Conservation (phyloP, 139 green algal genomes). For the Limnomonas spitsbergensis region DNA sequence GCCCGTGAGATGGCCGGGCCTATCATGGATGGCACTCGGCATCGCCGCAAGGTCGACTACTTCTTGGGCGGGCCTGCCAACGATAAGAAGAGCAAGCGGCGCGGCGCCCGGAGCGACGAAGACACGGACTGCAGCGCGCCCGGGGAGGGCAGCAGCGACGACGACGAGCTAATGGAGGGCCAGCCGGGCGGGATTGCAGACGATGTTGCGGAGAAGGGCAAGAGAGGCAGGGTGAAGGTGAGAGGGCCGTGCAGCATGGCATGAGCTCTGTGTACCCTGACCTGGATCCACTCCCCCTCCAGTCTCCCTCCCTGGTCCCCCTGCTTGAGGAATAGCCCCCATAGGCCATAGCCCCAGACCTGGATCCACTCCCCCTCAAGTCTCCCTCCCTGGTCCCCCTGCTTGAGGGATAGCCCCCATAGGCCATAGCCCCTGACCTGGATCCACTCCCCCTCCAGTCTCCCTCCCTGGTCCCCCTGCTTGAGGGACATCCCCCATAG, state of each 20-base stretch:
- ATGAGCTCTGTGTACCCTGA: not conserved
- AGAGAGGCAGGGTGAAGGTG: not conserved
- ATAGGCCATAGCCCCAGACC: too few species aligned
- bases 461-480: too few species aligned
- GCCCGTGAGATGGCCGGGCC: not conserved
- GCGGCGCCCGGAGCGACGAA: not conserved
- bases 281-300: too few species aligned
- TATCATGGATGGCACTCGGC: not conserved
- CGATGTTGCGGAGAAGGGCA: not conserved
- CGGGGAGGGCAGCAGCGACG: not conserved
- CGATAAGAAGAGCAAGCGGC: slow-evolving; percentile 9
- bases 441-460: too few species aligned
- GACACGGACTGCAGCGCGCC: not conserved
- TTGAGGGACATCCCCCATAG: too few species aligned
- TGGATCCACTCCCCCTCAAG: too few species aligned
- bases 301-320: too few species aligned
- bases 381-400: too few species aligned
- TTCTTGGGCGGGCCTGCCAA: slow-evolving; percentile 7
- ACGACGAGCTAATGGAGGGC: not conserved
- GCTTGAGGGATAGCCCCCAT: too few species aligned
- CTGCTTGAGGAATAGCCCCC: too few species aligned
- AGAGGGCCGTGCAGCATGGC: not conserved
- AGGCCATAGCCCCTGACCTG: too few species aligned
- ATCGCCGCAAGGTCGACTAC: slow-evolving; percentile 23
- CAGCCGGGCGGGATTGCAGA: not conserved